Evolutionary conservation across 805 yeast genomes (phyloP).

Genomic region (Wickerhamiella kazuoi): DNA sequence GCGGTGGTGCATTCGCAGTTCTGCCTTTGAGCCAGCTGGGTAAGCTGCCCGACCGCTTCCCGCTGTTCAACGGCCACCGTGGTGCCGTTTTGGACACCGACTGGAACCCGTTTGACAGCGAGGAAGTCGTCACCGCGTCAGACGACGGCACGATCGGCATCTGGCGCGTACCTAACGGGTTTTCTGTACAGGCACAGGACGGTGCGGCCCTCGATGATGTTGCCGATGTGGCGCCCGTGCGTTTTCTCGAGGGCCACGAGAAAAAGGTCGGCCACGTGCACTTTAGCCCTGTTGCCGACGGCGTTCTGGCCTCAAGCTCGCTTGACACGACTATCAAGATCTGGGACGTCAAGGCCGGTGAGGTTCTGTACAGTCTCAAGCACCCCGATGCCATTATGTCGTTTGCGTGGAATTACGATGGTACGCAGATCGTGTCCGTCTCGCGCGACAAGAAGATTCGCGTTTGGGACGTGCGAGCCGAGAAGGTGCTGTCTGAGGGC

Average conservation of each 20-base stretch:
- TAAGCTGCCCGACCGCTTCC: conserved; percentile 82
- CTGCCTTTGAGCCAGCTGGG: conserved; percentile 77
- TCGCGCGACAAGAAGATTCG: conserved; percentile 81
- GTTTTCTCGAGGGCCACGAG: conserved; percentile 64
- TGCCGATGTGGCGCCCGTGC: conserved; percentile 53
- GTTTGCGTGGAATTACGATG: conserved; percentile 79
- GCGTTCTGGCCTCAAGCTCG: conserved; percentile 78
- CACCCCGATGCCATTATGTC: conserved; percentile 90
- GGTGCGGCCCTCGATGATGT: conserved; percentile 32
- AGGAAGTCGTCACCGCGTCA: conserved; percentile 58
- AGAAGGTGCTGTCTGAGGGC: conserved; percentile 63
- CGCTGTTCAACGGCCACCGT: conserved; percentile 88
- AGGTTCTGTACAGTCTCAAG: conserved; percentile 50
- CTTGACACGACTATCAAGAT: conserved; percentile 80
- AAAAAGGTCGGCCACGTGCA: conserved; percentile 86
- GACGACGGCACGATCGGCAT: conserved; percentile 69
- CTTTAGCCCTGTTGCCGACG: conserved; percentile 76
- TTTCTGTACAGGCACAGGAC: conserved; percentile 38
- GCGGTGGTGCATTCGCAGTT: conserved; percentile 96
- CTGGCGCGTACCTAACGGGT: conserved; percentile 78
- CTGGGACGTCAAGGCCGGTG: conserved; percentile 72
- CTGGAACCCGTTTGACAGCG: conserved; percentile 77
- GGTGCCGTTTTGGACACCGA: conserved; percentile 92
- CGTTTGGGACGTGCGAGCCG: conserved; percentile 77
- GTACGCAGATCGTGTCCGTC: conserved; percentile 70